Evolutionary conservation across 108 stramenopile species (phyloP).

Genomic region (Ochromonas danica): DNA sequence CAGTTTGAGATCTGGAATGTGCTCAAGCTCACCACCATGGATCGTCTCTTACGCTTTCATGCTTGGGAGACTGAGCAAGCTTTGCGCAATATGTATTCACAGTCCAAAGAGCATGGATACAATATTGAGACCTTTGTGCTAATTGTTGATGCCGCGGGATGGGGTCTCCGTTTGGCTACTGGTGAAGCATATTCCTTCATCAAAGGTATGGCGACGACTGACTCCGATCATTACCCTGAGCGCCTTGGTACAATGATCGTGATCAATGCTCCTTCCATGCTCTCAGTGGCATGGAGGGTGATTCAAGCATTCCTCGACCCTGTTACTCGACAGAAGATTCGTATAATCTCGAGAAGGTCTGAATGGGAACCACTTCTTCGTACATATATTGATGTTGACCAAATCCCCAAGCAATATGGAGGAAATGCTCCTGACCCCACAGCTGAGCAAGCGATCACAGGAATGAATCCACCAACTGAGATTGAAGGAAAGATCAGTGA

Average conservation of each 20-base stretch:
- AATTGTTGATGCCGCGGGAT: slow-evolving; percentile 30
- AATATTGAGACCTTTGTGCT: slow-evolving; percentile 37
- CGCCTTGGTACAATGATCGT: slow-evolving; percentile 24
- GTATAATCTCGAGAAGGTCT: not conserved
- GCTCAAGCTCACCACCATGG: slow-evolving; percentile 25
- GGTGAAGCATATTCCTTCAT: slow-evolving; percentile 27
- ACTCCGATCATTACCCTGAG: slow-evolving; percentile 33
- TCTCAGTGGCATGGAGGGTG: not conserved
- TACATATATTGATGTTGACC: not conserved
- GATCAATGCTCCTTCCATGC: slow-evolving; percentile 18
- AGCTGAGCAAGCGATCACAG: not conserved
- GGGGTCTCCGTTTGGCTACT: slow-evolving; percentile 23
- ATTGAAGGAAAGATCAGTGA: too few species aligned
- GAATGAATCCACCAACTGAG: slow-evolving; percentile 29
- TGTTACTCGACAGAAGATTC: not conserved
- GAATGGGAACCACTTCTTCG: slow-evolving; percentile 8
- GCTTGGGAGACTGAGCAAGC: slow-evolving; percentile 37
- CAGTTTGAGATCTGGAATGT: slow-evolving; percentile 39
- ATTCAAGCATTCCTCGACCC: slow-evolving; percentile 24
- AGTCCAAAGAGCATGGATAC: not conserved
- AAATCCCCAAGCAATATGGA: slow-evolving; percentile 29
- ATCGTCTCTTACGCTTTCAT: slow-evolving; percentile 26
- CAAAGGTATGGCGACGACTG: slow-evolving; percentile 30
- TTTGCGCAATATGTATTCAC: not conserved
- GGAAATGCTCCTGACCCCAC: slow-evolving; percentile 8